Evolutionary conservation across 441 rosid species (phyloP), one percentile per base, ranked within the genome.

Genomic region (Metrosideros polymorpha): DNA sequence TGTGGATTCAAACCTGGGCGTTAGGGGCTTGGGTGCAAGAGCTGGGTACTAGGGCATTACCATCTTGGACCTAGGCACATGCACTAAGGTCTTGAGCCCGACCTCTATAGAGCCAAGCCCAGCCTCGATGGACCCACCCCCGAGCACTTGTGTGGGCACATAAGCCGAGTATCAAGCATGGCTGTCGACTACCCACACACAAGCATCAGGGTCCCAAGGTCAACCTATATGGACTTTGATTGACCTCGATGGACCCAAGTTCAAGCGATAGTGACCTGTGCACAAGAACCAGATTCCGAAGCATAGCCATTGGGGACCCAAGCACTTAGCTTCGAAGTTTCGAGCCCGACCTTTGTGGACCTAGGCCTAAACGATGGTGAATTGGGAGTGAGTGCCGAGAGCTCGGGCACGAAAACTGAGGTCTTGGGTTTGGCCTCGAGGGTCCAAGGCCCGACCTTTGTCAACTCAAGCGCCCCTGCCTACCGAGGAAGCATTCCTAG

Each of bases 391-490:
- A 27, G 4, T 12, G 17, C 0, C 1, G 2, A 12, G 7, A 56
- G 27, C 63, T 14, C 2, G 27, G 0, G 32, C 32, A 12, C 0
- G 0, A 3, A 30, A 56, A 29, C 0, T 0, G 13, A 0, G 61
- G 63, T 10, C 29, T 27, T 47, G 50, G 50, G 50, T 4, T 47
- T 8, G 1, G 19, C 53, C 18, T 51, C 1, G 19, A 51, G 53
- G 19, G 15, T 14, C 19, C 53, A 3, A 15, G 18, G 53, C 19
- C 53, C 53, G 15, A 6, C 12, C 53, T 51, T 51, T 51, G 53
- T 51, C 19, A 51, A 51, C 19, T 5, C 19, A 51, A 14, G 12
- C n/a, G n/a, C n/a, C n/a, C 18, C 1, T 17, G 2, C 53, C 18
- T 6, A 6, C 5, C 2, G 7, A 51, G 53, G 53, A 4, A 51